Evolutionary conservation across 179 eudicot species (phyloP), one percentile per base, ranked within the genome.

Genomic region (Beta lomatogona): DNA sequence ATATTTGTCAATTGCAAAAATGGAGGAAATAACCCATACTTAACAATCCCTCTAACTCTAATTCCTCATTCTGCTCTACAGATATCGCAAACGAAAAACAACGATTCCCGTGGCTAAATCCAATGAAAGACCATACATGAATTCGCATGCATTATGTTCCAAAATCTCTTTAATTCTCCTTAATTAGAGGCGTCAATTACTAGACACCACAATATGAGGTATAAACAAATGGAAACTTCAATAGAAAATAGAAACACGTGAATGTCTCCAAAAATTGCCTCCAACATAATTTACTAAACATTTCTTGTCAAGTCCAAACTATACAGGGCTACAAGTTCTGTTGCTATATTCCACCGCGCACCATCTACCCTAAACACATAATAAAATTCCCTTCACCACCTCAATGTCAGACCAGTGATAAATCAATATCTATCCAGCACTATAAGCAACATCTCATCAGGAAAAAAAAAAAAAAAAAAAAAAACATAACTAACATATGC

Each of bases 11-110:
- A 52, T 53, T 73, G 61, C 22, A 73, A 73, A 61, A 73, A 74
- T 66, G 65, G 69, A 9, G 61, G 2, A 63, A 6, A 53, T 63
- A 63, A 36, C 41, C 60, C 21, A n/a, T 63, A 70, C 25, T n/a
- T 73, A 19, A 36, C 72, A 28, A 72, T 63, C 55, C 45, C 31
- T 80, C 77, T 57, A 48, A 15, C 57, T 54, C 76, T 44, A 41
- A 3, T 16, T 70, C 11, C 21, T 22, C 11, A 52, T 46, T 46
- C 60, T 25, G 19, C 13, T 10, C 31, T n/a, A 22, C 60, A 15
- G 46, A 61, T 18, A 72, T 41, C 5, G 18, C 25, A 71, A 46
- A 72, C 58, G 25, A 71, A 19, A 45, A 16, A 13, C 21, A 45
- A 46, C n/a, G 82, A 22, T 58, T 46, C 59, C 59, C 36, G 57